A percentile compares a stretch with the other conserved stretches of the same genome.
These are phyloP conservation scores for Nissolia schottii DNA, from an alignment of 306 rosid genomes.

Conservation along the genomic window DNA sequence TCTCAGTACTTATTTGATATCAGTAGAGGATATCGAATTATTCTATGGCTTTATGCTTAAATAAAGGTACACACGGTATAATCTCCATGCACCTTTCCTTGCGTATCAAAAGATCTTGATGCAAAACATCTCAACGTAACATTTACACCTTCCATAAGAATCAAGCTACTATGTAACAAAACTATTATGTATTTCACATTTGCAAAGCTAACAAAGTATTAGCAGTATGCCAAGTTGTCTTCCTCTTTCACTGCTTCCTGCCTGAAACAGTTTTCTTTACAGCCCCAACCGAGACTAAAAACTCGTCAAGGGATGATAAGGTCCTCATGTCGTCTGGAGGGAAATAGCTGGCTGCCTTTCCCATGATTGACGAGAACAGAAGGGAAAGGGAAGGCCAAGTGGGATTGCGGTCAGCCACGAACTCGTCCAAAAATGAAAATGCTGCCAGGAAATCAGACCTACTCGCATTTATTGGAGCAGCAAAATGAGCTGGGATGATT, in stretches of 20 bases:
- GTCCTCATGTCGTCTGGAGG: constrained; percentile 98
- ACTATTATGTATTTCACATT: constrained; percentile 21
- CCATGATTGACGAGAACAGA: constrained; percentile 69
- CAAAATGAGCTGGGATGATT: constrained; percentile 88
- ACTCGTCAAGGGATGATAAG: constrained; percentile 80
- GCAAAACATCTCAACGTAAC: not conserved
- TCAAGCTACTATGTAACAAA: constrained; percentile 23
- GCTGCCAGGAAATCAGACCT: constrained; percentile 71
- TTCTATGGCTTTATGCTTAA: too few relatives aligned
- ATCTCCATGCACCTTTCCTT: not conserved
- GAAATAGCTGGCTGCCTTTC: constrained; percentile 88
- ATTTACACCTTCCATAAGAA: constrained; percentile 28
- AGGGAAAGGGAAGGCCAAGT: constrained; percentile 63
- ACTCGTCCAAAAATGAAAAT: constrained; percentile 84
- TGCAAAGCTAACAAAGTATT: constrained; percentile 15
- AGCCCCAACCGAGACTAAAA: constrained; percentile 84
- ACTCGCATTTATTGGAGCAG: constrained; percentile 76
- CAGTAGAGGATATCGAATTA: too few relatives aligned
- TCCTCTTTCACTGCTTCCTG: constrained; percentile 42
- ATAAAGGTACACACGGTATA: not conserved
- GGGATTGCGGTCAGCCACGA: constrained; percentile 53
- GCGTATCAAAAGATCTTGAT: not conserved
- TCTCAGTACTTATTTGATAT: too few relatives aligned
- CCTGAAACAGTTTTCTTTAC: constrained; percentile 93
- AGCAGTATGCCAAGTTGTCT: not conserved